Evolutionary conservation across 75 land plant genomes (phyloP).

Genomic region (Azolla pinnata): DNA sequence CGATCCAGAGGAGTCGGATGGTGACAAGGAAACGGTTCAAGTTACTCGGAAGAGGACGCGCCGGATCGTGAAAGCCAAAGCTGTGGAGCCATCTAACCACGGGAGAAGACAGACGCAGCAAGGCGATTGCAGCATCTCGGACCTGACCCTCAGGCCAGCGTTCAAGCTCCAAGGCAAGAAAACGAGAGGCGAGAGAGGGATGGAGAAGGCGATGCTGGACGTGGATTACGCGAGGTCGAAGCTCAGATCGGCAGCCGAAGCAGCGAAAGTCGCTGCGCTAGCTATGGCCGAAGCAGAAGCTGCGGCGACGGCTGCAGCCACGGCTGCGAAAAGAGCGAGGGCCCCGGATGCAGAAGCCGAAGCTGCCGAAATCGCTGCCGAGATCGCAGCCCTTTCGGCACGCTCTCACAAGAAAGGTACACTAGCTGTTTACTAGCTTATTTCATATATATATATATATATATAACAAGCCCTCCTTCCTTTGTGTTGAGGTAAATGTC

Average conservation of each 20-base stretch:
- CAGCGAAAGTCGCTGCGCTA: slow-evolving; percentile 66
- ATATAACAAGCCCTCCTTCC: too few relatives aligned
- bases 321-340: slow-evolving; percentile 73
- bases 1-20: too few relatives aligned
- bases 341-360: slow-evolving; percentile 89
- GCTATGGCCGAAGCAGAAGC: slow-evolving; percentile 89
- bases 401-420: neutral
- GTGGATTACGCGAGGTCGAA: slow-evolving; percentile 50
- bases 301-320: slow-evolving; percentile 77
- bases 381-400: slow-evolving; percentile 42
- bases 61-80: too few relatives aligned
- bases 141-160: slow-evolving; percentile 1
- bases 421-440: too few relatives aligned
- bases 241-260: slow-evolving; percentile 67
- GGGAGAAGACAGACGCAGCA: neutral
- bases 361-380: slow-evolving; percentile 77
- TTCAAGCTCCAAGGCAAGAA: neutral
- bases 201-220: slow-evolving; percentile 21
- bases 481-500: too few relatives aligned
- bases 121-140: neutral
- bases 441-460: too few relatives aligned
- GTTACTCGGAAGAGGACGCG: too few relatives aligned
- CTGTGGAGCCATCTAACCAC: too few relatives aligned
- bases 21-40: too few relatives aligned
- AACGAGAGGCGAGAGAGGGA: neutral